Conservation (phyloP, 306 rosid species). For the Glycine soja region DNA sequence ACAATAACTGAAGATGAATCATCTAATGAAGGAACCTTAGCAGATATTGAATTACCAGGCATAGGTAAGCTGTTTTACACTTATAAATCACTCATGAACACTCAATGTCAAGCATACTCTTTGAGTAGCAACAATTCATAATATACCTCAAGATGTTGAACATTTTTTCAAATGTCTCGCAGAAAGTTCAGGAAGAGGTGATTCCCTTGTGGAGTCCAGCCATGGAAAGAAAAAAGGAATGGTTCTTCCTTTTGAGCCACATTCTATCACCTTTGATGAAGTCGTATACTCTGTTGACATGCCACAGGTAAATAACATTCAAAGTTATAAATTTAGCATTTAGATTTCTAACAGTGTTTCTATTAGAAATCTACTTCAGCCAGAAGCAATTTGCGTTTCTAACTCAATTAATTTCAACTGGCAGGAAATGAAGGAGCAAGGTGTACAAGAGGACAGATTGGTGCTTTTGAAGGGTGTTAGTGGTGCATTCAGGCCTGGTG, state of each 20-base stretch:
- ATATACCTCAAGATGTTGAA: slow-evolving; percentile 7
- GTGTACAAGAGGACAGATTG: slow-evolving; percentile 58
- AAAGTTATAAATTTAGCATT: not conserved
- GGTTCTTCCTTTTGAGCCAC: slow-evolving; percentile 73
- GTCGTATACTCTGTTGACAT: slow-evolving; percentile 66
- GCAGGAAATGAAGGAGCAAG: slow-evolving; percentile 72
- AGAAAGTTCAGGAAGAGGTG: slow-evolving; percentile 48
- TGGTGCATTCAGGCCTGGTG: slow-evolving; percentile 77
- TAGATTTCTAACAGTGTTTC: not conserved
- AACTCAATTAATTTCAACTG: slow-evolving; percentile 13
- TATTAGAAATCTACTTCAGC: not conserved
- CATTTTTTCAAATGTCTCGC: slow-evolving; percentile 22
- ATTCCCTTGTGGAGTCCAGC: slow-evolving; percentile 40
- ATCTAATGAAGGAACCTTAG: not conserved
- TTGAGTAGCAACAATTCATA: not conserved
- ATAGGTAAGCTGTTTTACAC: slow-evolving; percentile 45
- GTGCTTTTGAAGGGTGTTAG: slow-evolving; percentile 67
- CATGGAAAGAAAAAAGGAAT: slow-evolving; percentile 59
- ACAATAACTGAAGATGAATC: slow-evolving; percentile 41
- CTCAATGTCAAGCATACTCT: not conserved
- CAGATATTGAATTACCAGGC: slow-evolving; percentile 51
- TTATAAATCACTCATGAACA: slow-evolving; percentile 4
- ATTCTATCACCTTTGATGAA: slow-evolving; percentile 64
- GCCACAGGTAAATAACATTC: slow-evolving; percentile 58
- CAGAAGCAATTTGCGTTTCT: not conserved